Base-by-base conservation (phyloP, 2,329 filamentous ascomycete species). In the Aspergillus uvarum region DNA sequence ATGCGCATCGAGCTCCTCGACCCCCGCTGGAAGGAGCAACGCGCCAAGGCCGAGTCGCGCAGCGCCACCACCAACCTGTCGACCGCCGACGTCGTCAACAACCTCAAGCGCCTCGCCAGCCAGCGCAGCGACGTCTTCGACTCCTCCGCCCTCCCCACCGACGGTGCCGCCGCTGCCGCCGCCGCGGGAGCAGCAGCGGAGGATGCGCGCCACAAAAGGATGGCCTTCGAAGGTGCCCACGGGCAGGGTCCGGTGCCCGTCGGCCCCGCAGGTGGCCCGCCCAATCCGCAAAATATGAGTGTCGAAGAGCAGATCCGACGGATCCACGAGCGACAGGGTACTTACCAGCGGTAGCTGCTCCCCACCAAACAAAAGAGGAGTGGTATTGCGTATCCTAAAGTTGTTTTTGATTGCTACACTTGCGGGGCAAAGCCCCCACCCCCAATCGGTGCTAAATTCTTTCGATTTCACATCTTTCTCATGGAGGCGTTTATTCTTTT, bases 1-100 rank as follows among this genome's bases (percentile, higher is more conserved):
- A 94, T 98, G 86, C 87, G 91, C 76, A 96, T 98, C 73, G 94
- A 98, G 77, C 84, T 97, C 51, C 85, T 97, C 60, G 94, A 98
- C 73, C 94, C 94, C 0, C 86, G 90, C 60, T 98, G 94, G 93
- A 96, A 96, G 74, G 93, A 97, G 73, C 93, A 98, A 74, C 92
- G 92, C 67, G 90, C 91, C 59, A 96, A 96, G 74, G 87, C 91
- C 16, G 92, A 96, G 50, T 87, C 90, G 12, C 89, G 94, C 63
- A 91, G 89, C 65, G 86, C 91, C 1, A 93, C 90, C 0, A 96
- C 92, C 10, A 97, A 96, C 69, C 79, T 96, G 10, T 91, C 89
- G 1, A 94, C 91, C 3, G 86, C 85, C 35, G 94, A 98, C 68
- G 92, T 96, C 50, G 93, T 92, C 54, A 93, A 92, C 74, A 97